Evolutionary conservation across 1,284 basidiomycete genomes (phyloP), one percentile per base, ranked within the genome.

Genomic region (Rhodotorula mucilaginosa): DNA sequence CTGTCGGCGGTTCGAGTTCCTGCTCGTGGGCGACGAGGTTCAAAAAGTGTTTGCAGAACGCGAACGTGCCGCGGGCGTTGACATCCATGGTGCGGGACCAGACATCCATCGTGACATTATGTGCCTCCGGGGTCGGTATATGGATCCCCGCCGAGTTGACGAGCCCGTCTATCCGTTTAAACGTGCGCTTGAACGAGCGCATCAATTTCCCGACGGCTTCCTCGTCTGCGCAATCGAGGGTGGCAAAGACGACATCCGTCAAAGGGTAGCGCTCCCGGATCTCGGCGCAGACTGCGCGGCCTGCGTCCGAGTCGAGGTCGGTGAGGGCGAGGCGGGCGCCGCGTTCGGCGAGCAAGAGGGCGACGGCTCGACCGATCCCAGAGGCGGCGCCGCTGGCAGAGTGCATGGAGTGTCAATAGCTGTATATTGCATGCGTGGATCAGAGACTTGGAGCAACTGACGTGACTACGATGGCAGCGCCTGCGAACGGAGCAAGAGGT

Each of bases 91-190:
- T 74, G 8, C 21, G 10, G 12, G 31, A 26, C 51, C 61, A 74
- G 19, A 64, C 29, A 15, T 68, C 69, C 19, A 63, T 31, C 39
- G 59, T 21, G 19, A 67, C 51, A 7, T 26, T 16, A 48, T 69
- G 61, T 7, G 52, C n/a, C 16, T 49, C 44, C 15, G 58, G 58
- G 1, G 68, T 57, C 13, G 67, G 64, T 2, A 68, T 52, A 49
- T 74, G 69, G 67, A 74, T n/a, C 47, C 74, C 73, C 3, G 70
- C 72, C 47, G 70, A 76, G 58, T 76, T 76, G 29, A 76, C 75
- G 26, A 76, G 65, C 0, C 75, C 75, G 54, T 76, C 75, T 6
- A 76, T 48, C 6, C 73, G 61, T 29, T 64, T 66, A 65, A 65
- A 76, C 8, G 71, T 74, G 52, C 59, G 65, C 51, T 63, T 61